Percentiles rank a stretch among this genome's conserved stretches.
Evolutionary conservation across 306 rosid genomes (phyloP).

Genomic region (Luffa aegyptiaca): DNA sequence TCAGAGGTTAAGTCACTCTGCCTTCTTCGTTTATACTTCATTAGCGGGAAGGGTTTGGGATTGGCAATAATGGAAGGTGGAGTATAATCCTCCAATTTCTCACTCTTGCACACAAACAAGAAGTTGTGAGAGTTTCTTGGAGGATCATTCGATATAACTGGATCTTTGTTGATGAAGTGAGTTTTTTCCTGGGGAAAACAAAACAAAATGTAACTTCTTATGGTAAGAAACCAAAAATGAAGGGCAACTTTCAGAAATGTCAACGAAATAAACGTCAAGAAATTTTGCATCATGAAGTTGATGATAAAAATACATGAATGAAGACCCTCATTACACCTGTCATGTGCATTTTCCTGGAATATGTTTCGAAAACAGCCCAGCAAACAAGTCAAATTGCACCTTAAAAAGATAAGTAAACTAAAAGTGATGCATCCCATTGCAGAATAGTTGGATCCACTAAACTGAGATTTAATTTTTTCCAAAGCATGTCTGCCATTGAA

Average conservation of each 20-base stretch:
- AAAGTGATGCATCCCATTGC: neutral
- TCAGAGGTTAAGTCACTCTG: conserved; percentile 36
- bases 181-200: conserved; percentile 47
- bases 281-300: neutral
- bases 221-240: neutral
- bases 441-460: conserved; percentile 1
- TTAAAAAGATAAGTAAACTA: neutral
- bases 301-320: neutral
- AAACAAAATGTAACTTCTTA: conserved; percentile 1
- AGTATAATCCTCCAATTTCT: conserved; percentile 50
- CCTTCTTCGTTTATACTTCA: conserved; percentile 66
- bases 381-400: neutral
- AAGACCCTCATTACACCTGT: neutral
- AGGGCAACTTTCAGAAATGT: neutral
- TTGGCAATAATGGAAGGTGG: conserved; percentile 30
- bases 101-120: conserved; percentile 61
- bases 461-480: neutral
- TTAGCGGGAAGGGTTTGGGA: conserved; percentile 48
- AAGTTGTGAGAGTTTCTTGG: conserved; percentile 46
- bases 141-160: conserved; percentile 43
- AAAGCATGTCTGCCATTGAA: conserved; percentile 3
- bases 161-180: conserved; percentile 32
- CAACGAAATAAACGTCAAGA: neutral
- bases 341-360: neutral
- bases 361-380: neutral